Evolutionary conservation across 1,284 basidiomycete genomes (phyloP).

Genomic region (Ceratobasidium sp.): DNA sequence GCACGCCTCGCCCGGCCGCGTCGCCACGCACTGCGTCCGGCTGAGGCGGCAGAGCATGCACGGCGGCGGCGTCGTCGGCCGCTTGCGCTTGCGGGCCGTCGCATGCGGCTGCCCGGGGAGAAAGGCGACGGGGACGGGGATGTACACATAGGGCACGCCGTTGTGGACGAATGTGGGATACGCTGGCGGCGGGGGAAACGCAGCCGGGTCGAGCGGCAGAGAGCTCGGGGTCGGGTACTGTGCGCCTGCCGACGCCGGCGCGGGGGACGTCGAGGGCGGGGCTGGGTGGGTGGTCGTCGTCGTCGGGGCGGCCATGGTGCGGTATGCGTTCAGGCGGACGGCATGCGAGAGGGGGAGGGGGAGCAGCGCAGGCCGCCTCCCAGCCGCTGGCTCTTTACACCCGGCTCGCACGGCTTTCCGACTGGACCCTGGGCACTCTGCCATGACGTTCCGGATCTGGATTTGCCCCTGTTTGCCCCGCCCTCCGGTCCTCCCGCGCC

Average conservation of each 20-base stretch:
- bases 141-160: conserved; percentile 16
- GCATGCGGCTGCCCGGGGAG: conserved; percentile 13
- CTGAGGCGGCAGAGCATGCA: conserved; percentile 33
- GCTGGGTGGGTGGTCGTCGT: conserved; percentile 13
- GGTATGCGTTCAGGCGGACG: not conserved
- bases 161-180: conserved; percentile 30
- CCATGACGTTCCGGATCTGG: conserved; percentile 21
- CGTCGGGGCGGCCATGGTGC: conserved; percentile 33
- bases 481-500: too few species aligned
- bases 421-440: conserved; percentile 14
- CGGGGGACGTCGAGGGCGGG: conserved; percentile 19
- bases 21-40: conserved; percentile 26
- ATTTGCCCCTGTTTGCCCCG: too few species aligned
- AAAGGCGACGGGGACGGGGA: conserved; percentile 17
- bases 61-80: conserved; percentile 17
- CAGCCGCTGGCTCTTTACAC: not conserved
- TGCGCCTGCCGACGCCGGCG: conserved; percentile 2
- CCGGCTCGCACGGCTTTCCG: conserved; percentile 15
- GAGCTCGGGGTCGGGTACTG: conserved; percentile 16
- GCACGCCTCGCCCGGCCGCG: conserved; percentile 27
- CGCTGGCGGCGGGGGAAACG: conserved; percentile 7
- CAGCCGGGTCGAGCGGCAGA: not conserved
- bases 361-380: not conserved
- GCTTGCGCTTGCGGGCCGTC: conserved; percentile 31
- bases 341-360: conserved; percentile 9